Evolutionary conservation across 371 early-diverging fungal genomes (phyloP).

Genomic region (Saksenaea vasiformis): DNA sequence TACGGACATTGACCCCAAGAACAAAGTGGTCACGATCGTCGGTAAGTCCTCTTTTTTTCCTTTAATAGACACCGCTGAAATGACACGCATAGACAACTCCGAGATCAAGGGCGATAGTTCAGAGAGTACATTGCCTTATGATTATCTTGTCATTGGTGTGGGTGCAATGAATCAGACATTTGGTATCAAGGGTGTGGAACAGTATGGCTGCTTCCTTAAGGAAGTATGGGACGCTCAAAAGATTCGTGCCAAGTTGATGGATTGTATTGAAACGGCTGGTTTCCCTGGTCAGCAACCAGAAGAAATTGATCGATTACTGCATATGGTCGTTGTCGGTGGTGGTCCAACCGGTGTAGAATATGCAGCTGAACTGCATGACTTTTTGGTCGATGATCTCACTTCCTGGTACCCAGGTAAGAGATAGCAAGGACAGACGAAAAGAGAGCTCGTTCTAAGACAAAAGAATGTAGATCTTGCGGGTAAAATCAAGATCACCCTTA

Average conservation of each 20-base stretch:
- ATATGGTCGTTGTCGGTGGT: constrained; percentile 96
- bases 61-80: neutral
- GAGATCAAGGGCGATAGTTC: constrained; percentile 67
- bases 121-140: constrained; percentile 72
- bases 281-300: constrained; percentile 78
- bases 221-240: constrained; percentile 88
- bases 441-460: neutral
- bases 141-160: constrained; percentile 86
- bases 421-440: neutral
- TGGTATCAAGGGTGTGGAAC: constrained; percentile 85
- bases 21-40: constrained; percentile 71
- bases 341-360: constrained; percentile 97
- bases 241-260: constrained; percentile 85
- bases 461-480: constrained; percentile 62
- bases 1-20: constrained; percentile 78
- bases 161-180: constrained; percentile 92
- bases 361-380: constrained; percentile 94
- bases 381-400: constrained; percentile 80
- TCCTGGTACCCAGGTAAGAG: constrained; percentile 78
- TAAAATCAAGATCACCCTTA: constrained; percentile 85
- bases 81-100: constrained; percentile 59
- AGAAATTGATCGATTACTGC: constrained; percentile 82
- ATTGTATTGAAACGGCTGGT: constrained; percentile 88
- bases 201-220: constrained; percentile 88
- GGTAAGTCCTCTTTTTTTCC: constrained; percentile 43